Conservation (phyloP, 345 rosid species). For the Camelina neglecta region DNA sequence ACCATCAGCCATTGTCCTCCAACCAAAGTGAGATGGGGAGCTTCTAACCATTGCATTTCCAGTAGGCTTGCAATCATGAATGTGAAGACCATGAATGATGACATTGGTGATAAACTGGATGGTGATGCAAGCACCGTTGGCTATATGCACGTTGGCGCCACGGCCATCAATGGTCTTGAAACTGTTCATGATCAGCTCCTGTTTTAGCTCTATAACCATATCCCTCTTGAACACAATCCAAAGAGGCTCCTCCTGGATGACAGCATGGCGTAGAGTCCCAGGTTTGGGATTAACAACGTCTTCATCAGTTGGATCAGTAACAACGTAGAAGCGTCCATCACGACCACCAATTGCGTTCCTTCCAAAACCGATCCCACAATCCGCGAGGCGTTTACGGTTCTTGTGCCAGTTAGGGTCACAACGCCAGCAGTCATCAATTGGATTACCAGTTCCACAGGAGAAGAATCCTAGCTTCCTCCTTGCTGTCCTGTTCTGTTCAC, state of each 20-base stretch:
- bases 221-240: slow-evolving; percentile 96
- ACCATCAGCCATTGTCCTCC: slow-evolving; percentile 96
- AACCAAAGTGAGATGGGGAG: slow-evolving; percentile 79
- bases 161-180: slow-evolving; percentile 95
- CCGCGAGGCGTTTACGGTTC: slow-evolving; percentile 86
- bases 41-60: slow-evolving; percentile 95
- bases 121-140: slow-evolving; percentile 90
- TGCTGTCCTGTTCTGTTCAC: slow-evolving; percentile 66
- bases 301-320: slow-evolving; percentile 73
- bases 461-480: slow-evolving; percentile 80
- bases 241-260: slow-evolving; percentile 79
- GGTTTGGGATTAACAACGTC: slow-evolving; percentile 91
- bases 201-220: slow-evolving; percentile 85
- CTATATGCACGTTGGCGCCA: slow-evolving; percentile 85
- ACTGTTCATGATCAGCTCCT: slow-evolving; percentile 87
- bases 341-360: slow-evolving; percentile 92
- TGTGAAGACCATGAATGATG: slow-evolving; percentile 90
- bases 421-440: slow-evolving; percentile 93
- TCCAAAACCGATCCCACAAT: slow-evolving; percentile 94
- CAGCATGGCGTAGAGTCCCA: slow-evolving; percentile 90
- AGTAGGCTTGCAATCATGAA: slow-evolving; percentile 95
- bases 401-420: slow-evolving; percentile 84
- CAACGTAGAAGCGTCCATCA: slow-evolving; percentile 82
- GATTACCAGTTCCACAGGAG: slow-evolving; percentile 91
- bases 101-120: slow-evolving; percentile 83